Evolutionary conservation across 2,329 filamentous ascomycete genomes (phyloP), one percentile per base, ranked within the genome.

Genomic region (Escovopsis sp.): DNA sequence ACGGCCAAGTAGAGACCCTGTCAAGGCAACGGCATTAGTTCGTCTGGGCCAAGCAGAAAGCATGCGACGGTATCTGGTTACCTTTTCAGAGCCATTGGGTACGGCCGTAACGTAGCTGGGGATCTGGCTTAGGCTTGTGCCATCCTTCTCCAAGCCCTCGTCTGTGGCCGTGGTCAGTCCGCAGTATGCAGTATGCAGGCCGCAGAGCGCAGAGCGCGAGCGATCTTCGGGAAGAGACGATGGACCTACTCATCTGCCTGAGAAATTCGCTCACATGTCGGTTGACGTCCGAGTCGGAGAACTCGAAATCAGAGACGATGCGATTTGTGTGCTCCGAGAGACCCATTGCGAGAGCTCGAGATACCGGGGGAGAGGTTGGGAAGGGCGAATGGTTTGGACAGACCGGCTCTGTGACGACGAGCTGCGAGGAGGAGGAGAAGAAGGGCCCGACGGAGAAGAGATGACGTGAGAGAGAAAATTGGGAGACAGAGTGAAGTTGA

Each of bases 1-100:
- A 98, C 88, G 34, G 91, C 89, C 58, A 98, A 79, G 66, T 95
- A 98, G 34, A 95, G 71, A 39, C 91, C 91, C 86, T 93, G 53
- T n/a, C 38, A 32, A 32, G 11, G 7, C 28, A 9, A 32, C 7
- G 28, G 8, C 28, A 7, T 32, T 11, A 32, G 28, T 11, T 11
- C 7, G 28, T 9, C 28, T 23, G 23, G 23, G 23, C 23, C 23
- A 23, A 23, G 18, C 15, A 39, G 19, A 39, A 35, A 28, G 30
- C 37, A 15, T 15, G 28, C 32, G 41, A 36, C 23, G 34, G 8
- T 18, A 26, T 33, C 9, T 32, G 26, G 47, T 54, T 66, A 89
- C 87, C 80, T 95, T 94, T 67, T 98, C 91, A 4, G 88, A 95
- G 54, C 91, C 91, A 73, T 96, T 91, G 58, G 91, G 91, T 26